Evolutionary conservation across 768 basidiomycete species (phyloP).

Genomic region (Tephrocybe sp.): DNA sequence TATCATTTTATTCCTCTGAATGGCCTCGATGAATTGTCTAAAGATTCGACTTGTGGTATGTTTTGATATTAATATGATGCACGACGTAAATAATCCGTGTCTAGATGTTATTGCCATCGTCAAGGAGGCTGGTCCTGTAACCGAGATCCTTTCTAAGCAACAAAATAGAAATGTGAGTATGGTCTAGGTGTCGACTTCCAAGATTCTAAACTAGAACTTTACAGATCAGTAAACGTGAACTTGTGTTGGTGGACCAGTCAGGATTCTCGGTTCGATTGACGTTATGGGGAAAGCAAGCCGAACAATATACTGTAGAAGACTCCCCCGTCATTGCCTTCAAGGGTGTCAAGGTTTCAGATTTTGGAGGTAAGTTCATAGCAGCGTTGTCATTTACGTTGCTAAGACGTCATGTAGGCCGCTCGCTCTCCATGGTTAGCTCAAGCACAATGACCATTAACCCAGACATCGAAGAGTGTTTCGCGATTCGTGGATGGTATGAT

Average conservation of each 20-base stretch:
- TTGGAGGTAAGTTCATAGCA: slow-evolving; percentile 53
- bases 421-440: slow-evolving; percentile 77
- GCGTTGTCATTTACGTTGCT: not conserved
- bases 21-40: slow-evolving; percentile 57
- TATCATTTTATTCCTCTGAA: slow-evolving; percentile 77
- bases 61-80: slow-evolving; percentile 9
- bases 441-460: slow-evolving; percentile 85
- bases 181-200: not conserved
- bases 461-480: slow-evolving; percentile 86
- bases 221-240: slow-evolving; percentile 85
- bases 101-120: slow-evolving; percentile 87
- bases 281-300: slow-evolving; percentile 95
- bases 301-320: slow-evolving; percentile 59
- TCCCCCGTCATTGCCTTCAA: slow-evolving; percentile 89
- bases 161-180: slow-evolving; percentile 59
- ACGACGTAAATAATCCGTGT: slow-evolving; percentile 10
- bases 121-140: slow-evolving; percentile 68
- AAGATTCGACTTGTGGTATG: slow-evolving; percentile 84
- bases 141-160: slow-evolving; percentile 73
- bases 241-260: slow-evolving; percentile 84
- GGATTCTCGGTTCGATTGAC: slow-evolving; percentile 79
- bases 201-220: not conserved
- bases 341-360: slow-evolving; percentile 91
- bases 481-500: slow-evolving; percentile 91
- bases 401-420: slow-evolving; percentile 55